phyloP scores from a whole-genome alignment of 2,329 filamentous ascomycete species.

The Cladorrhinum sp. region DNA sequence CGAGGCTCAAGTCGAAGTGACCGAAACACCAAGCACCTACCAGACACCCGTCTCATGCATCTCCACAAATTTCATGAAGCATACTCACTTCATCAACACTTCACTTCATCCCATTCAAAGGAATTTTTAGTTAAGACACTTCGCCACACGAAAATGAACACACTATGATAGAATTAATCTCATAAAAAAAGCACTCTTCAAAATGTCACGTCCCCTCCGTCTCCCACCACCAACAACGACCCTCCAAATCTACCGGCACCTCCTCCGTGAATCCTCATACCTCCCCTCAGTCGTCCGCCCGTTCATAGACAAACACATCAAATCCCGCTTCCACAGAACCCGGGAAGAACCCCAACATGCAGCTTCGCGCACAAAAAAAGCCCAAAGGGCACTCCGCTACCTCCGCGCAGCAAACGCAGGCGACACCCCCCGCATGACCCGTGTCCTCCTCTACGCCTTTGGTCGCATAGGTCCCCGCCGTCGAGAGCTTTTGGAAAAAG shows the following conservation, averaged over 20 bases:
- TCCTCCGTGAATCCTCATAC: slow-evolving; percentile 61
- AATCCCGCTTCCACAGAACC: slow-evolving; percentile 45
- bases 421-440: slow-evolving; percentile 44
- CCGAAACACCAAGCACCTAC: neutral
- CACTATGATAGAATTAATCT: neutral
- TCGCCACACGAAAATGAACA: neutral
- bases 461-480: slow-evolving; percentile 52
- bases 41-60: neutral
- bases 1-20: neutral
- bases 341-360: slow-evolving; percentile 25
- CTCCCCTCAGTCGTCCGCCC: slow-evolving; percentile 51
- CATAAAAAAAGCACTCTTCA: neutral
- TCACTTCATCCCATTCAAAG: neutral
- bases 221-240: slow-evolving; percentile 28
- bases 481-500: slow-evolving; percentile 43
- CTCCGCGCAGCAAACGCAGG: slow-evolving; percentile 55
- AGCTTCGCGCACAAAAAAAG: slow-evolving; percentile 33
- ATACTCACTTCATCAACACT: neutral
- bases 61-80: neutral
- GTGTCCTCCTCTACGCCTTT: slow-evolving; percentile 49
- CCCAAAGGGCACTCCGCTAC: slow-evolving; percentile 42
- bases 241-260: slow-evolving; percentile 51
- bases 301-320: slow-evolving; percentile 43
- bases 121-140: neutral
- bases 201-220: slow-evolving; percentile 37